Evolutionary conservation across 148 eudicot genomes (phyloP), one percentile per base, ranked within the genome.

Genomic region (Cornus kousa): DNA sequence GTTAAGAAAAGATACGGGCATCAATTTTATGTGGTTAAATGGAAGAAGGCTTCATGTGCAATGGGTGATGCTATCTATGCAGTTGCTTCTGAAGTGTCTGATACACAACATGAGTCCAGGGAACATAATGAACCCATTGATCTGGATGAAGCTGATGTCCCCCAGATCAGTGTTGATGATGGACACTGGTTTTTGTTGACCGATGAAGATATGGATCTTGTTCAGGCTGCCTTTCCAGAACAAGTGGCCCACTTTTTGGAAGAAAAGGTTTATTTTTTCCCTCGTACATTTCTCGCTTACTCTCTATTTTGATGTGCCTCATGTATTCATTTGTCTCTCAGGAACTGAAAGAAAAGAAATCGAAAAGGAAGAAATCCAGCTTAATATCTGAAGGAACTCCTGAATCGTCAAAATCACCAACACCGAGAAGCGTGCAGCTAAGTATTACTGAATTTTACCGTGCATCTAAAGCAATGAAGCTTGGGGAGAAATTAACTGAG

Each of bases 151-250:
- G 65, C 71, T 12, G 89, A 87, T 78, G 86, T 78, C 55, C 89
- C 92, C 22, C 86, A 86, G 78, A 66, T 91, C 80, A 86, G 73
- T 57, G 80, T 83, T 48, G 91, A 87, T 37, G 85, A 89, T 80
- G 95, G 90, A 37, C 75, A 86, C 82, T 78, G 81, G 66, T 90
- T 82, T 87, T 68, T 96, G 82, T 79, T 79, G 31, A 90, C 95
- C 1, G 97, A 96, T 83, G 99, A 96, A 85, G 87, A 88, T 82
- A 79, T 91, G 86, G 90, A 83, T 78, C 95, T 93, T 53, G 98
- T 96, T 67, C 85, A 76, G 73, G 83, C 83, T 40, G 98, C 98
- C 37, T 93, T 88, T 82, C 99, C 98, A 0, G 93, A 89, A 39
- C 81, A 89, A 70, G 88, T 88, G 62, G 77, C 71, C 31, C 72